These are phyloP conservation scores for Colletotrichum gigasporum DNA, from an alignment of 2,329 filamentous ascomycete genomes.

Conservation along the genomic window DNA sequence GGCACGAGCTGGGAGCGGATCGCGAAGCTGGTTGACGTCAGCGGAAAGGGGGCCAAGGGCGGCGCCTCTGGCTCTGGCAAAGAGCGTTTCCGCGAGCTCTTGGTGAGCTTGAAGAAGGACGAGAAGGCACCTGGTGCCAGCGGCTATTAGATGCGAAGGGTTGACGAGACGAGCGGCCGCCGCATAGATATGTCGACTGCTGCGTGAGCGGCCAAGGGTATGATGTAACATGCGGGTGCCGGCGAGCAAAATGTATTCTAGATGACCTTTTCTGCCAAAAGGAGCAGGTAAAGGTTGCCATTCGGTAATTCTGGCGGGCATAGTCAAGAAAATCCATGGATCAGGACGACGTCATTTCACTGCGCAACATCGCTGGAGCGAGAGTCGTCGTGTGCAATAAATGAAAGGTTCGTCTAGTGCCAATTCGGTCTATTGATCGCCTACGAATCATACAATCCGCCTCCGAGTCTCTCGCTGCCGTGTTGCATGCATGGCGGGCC, in stretches of 20 bases:
- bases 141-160: constrained; percentile 59
- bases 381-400: background rate
- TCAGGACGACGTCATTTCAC: background rate
- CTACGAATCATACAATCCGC: constrained; percentile 27
- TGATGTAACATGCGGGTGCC: background rate
- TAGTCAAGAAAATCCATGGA: constrained; percentile 12
- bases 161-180: background rate
- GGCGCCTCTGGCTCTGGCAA: constrained; percentile 92
- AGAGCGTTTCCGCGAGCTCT: constrained; percentile 92
- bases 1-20: constrained; percentile 99
- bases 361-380: constrained; percentile 17
- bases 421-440: constrained; percentile 22
- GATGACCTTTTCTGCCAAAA: constrained; percentile 6
- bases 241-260: constrained; percentile 25
- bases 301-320: constrained; percentile 14
- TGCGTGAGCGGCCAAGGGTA: background rate
- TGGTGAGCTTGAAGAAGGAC: constrained; percentile 90
- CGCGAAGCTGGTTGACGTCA: constrained; percentile 95
- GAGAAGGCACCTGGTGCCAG: constrained; percentile 80
- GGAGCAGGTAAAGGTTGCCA: constrained; percentile 7
- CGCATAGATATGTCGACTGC: background rate
- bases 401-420: background rate
- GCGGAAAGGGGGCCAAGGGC: constrained; percentile 88
- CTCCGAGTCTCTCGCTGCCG: background rate
- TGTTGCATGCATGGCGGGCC: background rate